Base-by-base conservation (phyloP, 1,284 basidiomycete species). In the Microbotryum violaceum region DNA sequence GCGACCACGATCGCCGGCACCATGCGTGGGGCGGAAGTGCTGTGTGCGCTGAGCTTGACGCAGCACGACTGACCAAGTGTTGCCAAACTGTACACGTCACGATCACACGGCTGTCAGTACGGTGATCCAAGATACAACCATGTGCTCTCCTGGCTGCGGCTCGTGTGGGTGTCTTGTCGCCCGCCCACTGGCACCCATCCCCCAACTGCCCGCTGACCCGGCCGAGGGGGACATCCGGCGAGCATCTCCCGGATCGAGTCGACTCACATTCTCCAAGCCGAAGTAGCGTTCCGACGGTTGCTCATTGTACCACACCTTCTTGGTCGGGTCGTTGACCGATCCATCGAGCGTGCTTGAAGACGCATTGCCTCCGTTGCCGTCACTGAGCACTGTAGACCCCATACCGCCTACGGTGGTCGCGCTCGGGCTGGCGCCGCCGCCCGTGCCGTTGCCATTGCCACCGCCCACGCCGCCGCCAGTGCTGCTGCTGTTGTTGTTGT, bases 201-300 rank as follows among this genome's bases (percentile, higher is more conserved):
- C 31, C 31, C 31, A 31, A 31, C 8, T 31, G 31, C 27, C 6
- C 3, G 25, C 25, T 25, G 25, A 4, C 27, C 27, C 33, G 31
- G 51, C 29, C 31, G 27, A 52, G 29, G 14, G 29, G 27, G 29
- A 18, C 12, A 12, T 23, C 6, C 47, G n/a, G n/a, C n/a, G 33
- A 16, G 31, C 46, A 55, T 29, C 9, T 18, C 16, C 42, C 4
- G 20, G 21, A 33, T 20, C 14, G 12, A 18, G 8, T 10, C 10
- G 16, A 58, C 89, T 74, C 75, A 92, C 91, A 77, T 96, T 96
- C 81, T 93, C 91, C 56, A 94, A 79, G 23, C 91, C 91, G 80
- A 91, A 93, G 56, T 78, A 74, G 3, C 75, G 65, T 58, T 79
- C 78, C 20, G 73, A 71, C 12, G 67, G 67, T 4, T 52, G 49